Evolutionary conservation across 116 monocot species (phyloP), one percentile per base, ranked within the genome.

Genomic region (Thalassia testudinum): DNA sequence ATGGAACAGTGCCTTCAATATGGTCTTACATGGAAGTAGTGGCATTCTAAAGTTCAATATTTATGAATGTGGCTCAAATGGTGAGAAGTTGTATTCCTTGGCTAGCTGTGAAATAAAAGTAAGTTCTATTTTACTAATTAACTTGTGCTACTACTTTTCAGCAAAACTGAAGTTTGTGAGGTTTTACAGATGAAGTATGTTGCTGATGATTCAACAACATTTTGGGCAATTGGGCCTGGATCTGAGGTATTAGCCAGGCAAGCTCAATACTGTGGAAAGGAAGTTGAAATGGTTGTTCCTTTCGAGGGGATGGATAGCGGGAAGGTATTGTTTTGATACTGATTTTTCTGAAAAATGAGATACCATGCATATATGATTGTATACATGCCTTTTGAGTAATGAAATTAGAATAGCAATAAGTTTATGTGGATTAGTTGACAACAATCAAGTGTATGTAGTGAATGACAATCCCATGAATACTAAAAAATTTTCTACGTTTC

Each of bases 51-150:
- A 72, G 51, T 88, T 97, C 67, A 63, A 76, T 70, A 72, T 97
- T 26, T 97, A 79, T 67, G 75, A 89, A 34, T 63, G 69, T 62
- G 66, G 62, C 43, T 62, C 67, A 52, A 66, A 48, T 57, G 66
- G 82, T 58, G 81, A 89, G 54, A 88, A 75, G 47, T 71, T 72
- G 28, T 77, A 85, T 57, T 73, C 77, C 65, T 42, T 97, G 48
- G 70, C 89, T 23, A 77, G 82, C 62, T 97, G 88, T 58, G 89
- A 97, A 62, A 75, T 97, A 62, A 97, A 85, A 89, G 97, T 89
- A 78, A 34, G 30, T 34, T 34, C 30, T 34, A 34, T 34, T 34
- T 34, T 34, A 34, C 10, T 34, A 10, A 34, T 34, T 3, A 34
- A 34, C 10, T 40, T 40, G 38, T 40, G n/a, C 30, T 10, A 34